Base-by-base conservation (phyloP, 2,329 filamentous ascomycete genomes). In the Fusarium neocosmosporiellum region DNA sequence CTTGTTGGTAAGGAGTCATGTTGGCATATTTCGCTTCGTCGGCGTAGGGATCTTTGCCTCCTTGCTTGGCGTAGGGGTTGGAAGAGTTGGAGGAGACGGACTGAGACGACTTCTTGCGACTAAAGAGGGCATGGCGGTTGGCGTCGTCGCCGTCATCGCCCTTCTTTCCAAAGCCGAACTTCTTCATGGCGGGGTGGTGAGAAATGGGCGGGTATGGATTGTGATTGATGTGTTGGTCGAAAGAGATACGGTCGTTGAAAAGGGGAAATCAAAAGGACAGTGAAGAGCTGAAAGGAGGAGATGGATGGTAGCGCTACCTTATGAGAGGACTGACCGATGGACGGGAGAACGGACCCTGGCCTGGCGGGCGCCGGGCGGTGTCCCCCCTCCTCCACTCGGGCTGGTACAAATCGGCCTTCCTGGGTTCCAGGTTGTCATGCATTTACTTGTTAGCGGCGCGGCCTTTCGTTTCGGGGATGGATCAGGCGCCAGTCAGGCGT, bases 111-210 rank as follows among this genome's bases (percentile, higher is more conserved):
- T 87, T 89, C 83, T 88, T 89, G 72, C 84, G 83, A 72, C 86
- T 83, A 75, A 90, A 89, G 59, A 89, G 84, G 53, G 87, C 86
- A 72, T 83, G 82, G 64, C 86, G 85, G 73, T 81, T 86, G 63
- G 82, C 78, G 50, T 88, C 84, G 66, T 87, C 87, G 74, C 79
- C 81, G 60, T 87, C 87, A 61, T 86, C 84, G 57, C 80, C 80
- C 78, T 89, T 90, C 82, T 87, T 89, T 71, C 88, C 84, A 72
- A 90, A 87, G 57, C 87, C 87, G 74, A 91, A 90, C 75, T 88
- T 90, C 83, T 87, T 88, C 89, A 91, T 91, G 70, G 69, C 63
- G 31, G 58, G 39, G 43, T 59, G n/a, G 41, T 34, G 43, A 31
- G 39, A 34, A n/a, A 62, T 24, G 31, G 36, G 59, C 43, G 57